Base-by-base conservation (phyloP, 306 rosid genomes). In the Prunus mira region DNA sequence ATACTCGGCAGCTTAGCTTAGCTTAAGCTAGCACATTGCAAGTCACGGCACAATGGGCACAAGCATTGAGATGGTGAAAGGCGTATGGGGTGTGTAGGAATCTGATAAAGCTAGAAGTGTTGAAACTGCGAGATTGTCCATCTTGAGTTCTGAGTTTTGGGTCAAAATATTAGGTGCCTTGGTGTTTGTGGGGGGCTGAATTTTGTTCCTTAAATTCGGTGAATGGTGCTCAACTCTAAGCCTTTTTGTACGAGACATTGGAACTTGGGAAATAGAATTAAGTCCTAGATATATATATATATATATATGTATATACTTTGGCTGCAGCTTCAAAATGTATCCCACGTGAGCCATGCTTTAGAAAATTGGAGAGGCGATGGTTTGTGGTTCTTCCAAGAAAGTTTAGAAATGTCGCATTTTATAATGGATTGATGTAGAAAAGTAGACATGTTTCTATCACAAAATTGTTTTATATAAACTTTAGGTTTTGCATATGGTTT, bases 1-100 rank as follows among this genome's bases (percentile, higher is more conserved):
- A 65, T 74, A 56, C 61, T 65, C 28, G 68, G 69, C 20, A 57
- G 43, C 43, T 6, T 38, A 38, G 18, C 52, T 47, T 27, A 1
- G 28, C 4, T 25, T 25, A 12, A 74, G 64, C 17, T 75, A 19
- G 67, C 84, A 79, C 79, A 67, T 72, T 79, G 80, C 84, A 71
- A 77, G 83, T 83, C 84, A 83, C 82, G 72, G 83, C 86, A 77
- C 51, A 25, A 67, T 41, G 76, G 60, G 85, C 86, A 72, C 85
- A 51, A 58, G 76, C 69, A 69, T 82, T 74, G 71, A 74, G 78
- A 63, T 0, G 55, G 25, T 18, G 34, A 51, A 32, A 74, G 61
- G 76, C 56, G 69, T 38, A 38, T 63, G 68, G 77, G 77, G 63
- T 66, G 43, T 76, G 45, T 38, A 38, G 81, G 65, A 65, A 69